Conservation (phyloP, 2,329 filamentous ascomycete genomes). For the Aureobasidium musti region DNA sequence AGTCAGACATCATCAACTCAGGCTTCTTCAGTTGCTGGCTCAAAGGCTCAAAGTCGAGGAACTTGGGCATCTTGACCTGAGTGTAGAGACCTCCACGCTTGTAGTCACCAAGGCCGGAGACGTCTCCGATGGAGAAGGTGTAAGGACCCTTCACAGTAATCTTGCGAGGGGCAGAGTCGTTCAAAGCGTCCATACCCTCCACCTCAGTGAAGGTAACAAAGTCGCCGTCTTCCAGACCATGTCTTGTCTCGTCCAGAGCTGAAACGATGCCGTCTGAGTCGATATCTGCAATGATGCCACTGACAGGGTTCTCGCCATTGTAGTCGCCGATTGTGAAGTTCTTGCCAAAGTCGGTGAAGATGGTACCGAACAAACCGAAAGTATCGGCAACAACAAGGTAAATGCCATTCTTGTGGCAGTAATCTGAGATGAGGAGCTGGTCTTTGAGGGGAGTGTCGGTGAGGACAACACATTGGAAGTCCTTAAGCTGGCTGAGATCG, state of each 20-base stretch:
- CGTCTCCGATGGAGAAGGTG: conserved; percentile 95
- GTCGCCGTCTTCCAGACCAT: conserved; percentile 94
- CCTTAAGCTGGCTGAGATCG: conserved; percentile 78
- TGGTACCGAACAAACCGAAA: conserved; percentile 88
- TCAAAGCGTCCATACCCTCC: conserved; percentile 87
- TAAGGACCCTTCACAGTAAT: conserved; percentile 92
- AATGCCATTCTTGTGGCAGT: conserved; percentile 91
- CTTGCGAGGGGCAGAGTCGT: conserved; percentile 80
- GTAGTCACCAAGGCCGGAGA: conserved; percentile 83
- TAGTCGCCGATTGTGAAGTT: conserved; percentile 89
- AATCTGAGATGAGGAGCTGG: conserved; percentile 84
- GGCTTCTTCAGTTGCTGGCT: conserved; percentile 78
- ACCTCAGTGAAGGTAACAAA: conserved; percentile 94
- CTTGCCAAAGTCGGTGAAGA: conserved; percentile 97
- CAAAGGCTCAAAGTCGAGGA: conserved; percentile 83
- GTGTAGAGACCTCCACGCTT: conserved; percentile 84
- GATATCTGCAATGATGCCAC: conserved; percentile 86
- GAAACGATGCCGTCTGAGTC: conserved; percentile 89
- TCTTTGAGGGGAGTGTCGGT: conserved; percentile 79
- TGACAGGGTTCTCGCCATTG: conserved; percentile 84
- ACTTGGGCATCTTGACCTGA: conserved; percentile 98
- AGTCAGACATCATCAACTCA: conserved; percentile 89
- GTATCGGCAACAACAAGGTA: conserved; percentile 86
- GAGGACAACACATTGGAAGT: conserved; percentile 89
- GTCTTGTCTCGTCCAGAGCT: conserved; percentile 88